A percentile compares a stretch with the other conserved stretches of the same genome.
Evolutionary conservation across 306 rosid genomes (phyloP).

Genomic region (Astragalus membranaceus): DNA sequence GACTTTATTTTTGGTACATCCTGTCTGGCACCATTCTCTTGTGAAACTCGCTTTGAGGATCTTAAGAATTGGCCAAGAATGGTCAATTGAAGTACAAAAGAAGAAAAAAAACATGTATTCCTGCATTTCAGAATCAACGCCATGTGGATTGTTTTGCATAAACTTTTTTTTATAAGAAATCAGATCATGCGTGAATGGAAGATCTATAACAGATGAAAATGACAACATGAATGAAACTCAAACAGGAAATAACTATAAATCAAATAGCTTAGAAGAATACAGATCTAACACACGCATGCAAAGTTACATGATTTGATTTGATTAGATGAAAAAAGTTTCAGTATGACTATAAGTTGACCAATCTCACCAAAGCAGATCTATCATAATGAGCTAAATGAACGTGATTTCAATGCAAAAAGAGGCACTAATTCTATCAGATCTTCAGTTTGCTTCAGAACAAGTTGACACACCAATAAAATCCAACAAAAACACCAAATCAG

Average conservation of each 20-base stretch:
- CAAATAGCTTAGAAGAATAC: slow-evolving; percentile 7
- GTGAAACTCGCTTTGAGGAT: not conserved
- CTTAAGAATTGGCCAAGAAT: not conserved
- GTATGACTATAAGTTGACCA: slow-evolving; percentile 19
- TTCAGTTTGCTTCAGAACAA: slow-evolving; percentile 11
- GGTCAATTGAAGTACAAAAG: not conserved
- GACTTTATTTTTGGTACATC: not conserved
- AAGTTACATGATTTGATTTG: not conserved
- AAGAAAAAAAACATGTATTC: not conserved
- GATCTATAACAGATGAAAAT: slow-evolving; percentile 10
- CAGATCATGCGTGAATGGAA: not conserved
- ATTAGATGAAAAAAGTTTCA: not conserved
- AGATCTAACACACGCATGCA: slow-evolving; percentile 31
- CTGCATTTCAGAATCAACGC: not conserved
- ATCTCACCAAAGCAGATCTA: slow-evolving; percentile 28
- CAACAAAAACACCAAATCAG: not conserved
- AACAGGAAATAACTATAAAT: not conserved
- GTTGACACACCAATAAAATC: slow-evolving; percentile 6
- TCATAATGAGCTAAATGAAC: slow-evolving; percentile 3
- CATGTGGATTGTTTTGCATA: not conserved
- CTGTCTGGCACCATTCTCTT: not conserved
- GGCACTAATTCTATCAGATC: slow-evolving; percentile 32
- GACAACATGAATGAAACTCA: not conserved
- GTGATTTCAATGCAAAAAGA: not conserved
- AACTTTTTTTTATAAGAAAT: not conserved